A percentile compares a stretch with the other conserved stretches of the same genome.
Conservation (phyloP, 345 rosid genomes). For the Streptanthus diversifolius region DNA sequence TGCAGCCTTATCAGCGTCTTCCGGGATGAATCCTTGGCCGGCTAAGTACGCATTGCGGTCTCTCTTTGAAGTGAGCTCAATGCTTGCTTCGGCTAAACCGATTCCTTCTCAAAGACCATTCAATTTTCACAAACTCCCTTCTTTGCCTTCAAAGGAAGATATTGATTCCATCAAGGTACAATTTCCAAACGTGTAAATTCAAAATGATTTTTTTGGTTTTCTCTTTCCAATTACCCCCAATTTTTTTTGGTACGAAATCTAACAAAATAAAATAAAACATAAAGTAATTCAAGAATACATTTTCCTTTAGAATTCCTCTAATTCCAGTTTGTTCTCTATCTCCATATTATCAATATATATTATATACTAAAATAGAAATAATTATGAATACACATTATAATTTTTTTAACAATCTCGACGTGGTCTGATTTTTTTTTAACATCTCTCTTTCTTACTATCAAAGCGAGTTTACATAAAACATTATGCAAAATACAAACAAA, state of each 20-base stretch:
- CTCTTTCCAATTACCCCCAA: neutral
- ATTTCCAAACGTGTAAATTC: neutral
- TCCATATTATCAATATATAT: neutral
- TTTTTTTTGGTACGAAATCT: neutral
- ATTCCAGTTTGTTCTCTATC: neutral
- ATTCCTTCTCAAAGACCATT: slow-evolving; percentile 11
- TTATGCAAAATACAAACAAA: neutral
- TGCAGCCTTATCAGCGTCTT: slow-evolving; percentile 38
- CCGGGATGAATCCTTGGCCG: slow-evolving; percentile 29
- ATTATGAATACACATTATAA: neutral
- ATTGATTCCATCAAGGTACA: slow-evolving; percentile 45
- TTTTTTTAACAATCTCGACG: neutral
- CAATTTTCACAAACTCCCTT: slow-evolving; percentile 35
- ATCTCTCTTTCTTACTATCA: neutral
- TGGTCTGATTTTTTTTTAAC: neutral
- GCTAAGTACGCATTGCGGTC: slow-evolving; percentile 50
- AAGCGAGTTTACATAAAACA: neutral
- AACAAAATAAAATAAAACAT: neutral
- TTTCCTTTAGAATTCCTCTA: neutral
- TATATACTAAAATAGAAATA: neutral
- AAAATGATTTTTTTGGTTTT: neutral
- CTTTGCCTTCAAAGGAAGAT: slow-evolving; percentile 42
- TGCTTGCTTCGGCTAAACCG: slow-evolving; percentile 42
- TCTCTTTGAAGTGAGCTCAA: slow-evolving; percentile 47
- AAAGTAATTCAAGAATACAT: neutral